Percentiles rank a stretch among this genome's conserved stretches.
Conservation (phyloP, 768 basidiomycete genomes). For the Leccinum uliginosum region DNA sequence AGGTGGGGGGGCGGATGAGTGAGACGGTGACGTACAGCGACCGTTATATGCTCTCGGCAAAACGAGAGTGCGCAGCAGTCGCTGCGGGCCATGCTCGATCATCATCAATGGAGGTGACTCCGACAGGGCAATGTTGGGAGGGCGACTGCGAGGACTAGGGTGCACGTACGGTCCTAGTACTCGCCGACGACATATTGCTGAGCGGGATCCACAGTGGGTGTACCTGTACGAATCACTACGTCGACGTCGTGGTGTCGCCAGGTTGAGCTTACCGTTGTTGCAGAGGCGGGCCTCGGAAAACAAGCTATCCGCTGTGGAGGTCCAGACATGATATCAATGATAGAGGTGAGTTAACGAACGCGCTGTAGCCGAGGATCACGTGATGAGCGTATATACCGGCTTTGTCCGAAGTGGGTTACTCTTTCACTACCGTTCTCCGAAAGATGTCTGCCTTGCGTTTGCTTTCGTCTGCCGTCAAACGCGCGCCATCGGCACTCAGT, state of each 20-base stretch:
- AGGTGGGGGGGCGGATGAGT: neutral
- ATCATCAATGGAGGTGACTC: no score
- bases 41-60: neutral
- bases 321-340: no score
- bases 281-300: neutral
- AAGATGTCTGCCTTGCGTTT: slow-evolving; percentile 77
- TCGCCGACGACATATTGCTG: no score
- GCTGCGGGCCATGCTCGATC: neutral
- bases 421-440: slow-evolving; percentile 1
- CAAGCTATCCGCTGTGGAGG: neutral
- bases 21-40: neutral
- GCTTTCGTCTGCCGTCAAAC: slow-evolving; percentile 58
- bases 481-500: slow-evolving; percentile 46
- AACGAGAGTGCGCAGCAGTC: neutral
- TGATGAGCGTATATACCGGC: slow-evolving; percentile 21
- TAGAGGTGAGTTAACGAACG: no score
- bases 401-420: slow-evolving; percentile 21
- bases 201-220: no score
- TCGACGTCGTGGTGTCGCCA: neutral
- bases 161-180: no score
- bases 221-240: no score
- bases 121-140: no score
- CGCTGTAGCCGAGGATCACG: slow-evolving; percentile 12
- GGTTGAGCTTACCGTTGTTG: neutral
- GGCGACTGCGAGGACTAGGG: no score